phyloP scores from a whole-genome alignment of 2,329 filamentous ascomycete genomes.

The Knufia fluminis region DNA sequence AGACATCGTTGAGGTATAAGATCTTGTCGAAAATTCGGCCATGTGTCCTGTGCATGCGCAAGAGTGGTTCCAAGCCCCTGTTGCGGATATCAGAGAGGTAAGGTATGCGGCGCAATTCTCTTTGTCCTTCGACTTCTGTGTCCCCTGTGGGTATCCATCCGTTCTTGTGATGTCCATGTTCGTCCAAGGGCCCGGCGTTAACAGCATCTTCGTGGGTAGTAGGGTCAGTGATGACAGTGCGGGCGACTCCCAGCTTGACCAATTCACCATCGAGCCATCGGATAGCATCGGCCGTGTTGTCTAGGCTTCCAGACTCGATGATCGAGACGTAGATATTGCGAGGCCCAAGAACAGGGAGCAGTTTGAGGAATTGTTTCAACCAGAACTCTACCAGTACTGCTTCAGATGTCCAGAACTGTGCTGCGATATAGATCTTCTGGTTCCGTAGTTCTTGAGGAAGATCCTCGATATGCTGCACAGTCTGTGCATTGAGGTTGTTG shows the following conservation, averaged over 20 bases:
- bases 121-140: slow-evolving; percentile 30
- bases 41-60: slow-evolving; percentile 38
- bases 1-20: slow-evolving; percentile 47
- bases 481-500: slow-evolving; percentile 15
- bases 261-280: slow-evolving; percentile 44
- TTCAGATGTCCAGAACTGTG: slow-evolving; percentile 61
- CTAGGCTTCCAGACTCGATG: slow-evolving; percentile 60
- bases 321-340: slow-evolving; percentile 61
- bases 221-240: slow-evolving; percentile 49
- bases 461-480: slow-evolving; percentile 15
- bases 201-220: slow-evolving; percentile 52
- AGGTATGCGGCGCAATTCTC: slow-evolving; percentile 57
- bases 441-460: slow-evolving; percentile 17
- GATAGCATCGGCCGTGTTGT: slow-evolving; percentile 56
- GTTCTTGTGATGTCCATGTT: slow-evolving; percentile 29
- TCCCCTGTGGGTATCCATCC: slow-evolving; percentile 55
- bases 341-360: slow-evolving; percentile 49
- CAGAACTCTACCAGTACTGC: slow-evolving; percentile 52
- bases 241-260: slow-evolving; percentile 42
- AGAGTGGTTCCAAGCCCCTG: slow-evolving; percentile 50
- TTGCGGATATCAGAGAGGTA: slow-evolving; percentile 60
- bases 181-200: slow-evolving; percentile 32
- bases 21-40: slow-evolving; percentile 50
- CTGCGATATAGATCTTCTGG: slow-evolving; percentile 53
- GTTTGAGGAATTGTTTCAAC: slow-evolving; percentile 50